Evolutionary conservation across 805 yeast species (phyloP).

Genomic region (Candida ulmi): DNA sequence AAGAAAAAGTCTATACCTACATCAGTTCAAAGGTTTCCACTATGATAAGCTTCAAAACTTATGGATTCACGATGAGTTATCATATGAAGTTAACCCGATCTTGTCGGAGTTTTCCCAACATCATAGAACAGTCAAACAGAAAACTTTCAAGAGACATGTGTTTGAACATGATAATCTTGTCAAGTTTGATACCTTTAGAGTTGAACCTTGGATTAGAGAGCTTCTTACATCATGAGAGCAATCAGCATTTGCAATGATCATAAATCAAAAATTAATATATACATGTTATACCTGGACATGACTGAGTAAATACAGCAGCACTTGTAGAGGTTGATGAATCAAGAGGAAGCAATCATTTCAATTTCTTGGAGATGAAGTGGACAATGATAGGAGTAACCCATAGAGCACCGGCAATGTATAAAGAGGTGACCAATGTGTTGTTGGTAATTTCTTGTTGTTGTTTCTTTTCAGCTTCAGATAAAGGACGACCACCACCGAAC

Average conservation of each 20-base stretch:
- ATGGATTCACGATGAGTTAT: conserved; percentile 15
- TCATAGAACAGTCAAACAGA: conserved; percentile 15
- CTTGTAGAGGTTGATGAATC: background rate
- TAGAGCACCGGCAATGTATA: conserved; percentile 57
- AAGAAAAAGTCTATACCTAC: conserved; percentile 27
- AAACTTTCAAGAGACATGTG: conserved; percentile 16
- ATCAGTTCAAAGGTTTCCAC: conserved; percentile 34
- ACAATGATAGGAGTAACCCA: conserved; percentile 49
- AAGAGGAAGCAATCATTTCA: conserved; percentile 18
- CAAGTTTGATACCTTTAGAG: conserved; percentile 8
- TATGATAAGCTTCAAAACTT: conserved; percentile 23
- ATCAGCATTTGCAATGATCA: background rate
- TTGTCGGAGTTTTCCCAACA: conserved; percentile 8
- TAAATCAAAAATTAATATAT: background rate
- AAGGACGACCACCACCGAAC: conserved; percentile 50
- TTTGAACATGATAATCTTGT: conserved; percentile 7
- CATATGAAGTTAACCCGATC: conserved; percentile 12
- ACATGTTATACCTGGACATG: background rate
- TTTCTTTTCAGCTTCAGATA: conserved; percentile 62
- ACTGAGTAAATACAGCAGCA: background rate
- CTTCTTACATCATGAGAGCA: background rate
- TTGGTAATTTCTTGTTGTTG: conserved; percentile 57
- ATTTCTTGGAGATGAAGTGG: conserved; percentile 48
- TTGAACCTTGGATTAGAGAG: conserved; percentile 15
- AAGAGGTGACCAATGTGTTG: conserved; percentile 55